Conservation (phyloP, 176 grass and related monocot genomes). For the Aegilops sharonensis region DNA sequence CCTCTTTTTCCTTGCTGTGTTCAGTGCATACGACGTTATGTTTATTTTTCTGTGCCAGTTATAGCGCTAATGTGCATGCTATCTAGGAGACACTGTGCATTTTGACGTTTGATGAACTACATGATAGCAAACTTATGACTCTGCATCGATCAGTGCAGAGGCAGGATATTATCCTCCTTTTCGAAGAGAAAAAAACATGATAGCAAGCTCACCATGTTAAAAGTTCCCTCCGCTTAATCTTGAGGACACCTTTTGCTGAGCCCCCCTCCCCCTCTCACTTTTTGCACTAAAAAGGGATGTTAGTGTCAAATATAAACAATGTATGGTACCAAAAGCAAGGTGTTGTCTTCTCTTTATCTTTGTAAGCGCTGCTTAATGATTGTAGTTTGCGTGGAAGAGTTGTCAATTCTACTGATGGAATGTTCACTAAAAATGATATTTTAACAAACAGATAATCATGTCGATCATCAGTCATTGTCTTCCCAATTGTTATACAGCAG, state of each 20-base stretch:
- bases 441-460: background rate
- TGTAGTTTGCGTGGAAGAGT: constrained; percentile 17
- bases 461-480: constrained; percentile 26
- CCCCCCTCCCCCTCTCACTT: background rate
- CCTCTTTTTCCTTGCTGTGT: background rate
- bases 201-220: background rate
- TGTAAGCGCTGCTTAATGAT: constrained; percentile 5
- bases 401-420: constrained; percentile 3
- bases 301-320: background rate
- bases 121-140: no score
- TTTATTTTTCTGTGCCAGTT: background rate
- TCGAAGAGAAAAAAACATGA: no score
- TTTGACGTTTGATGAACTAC: background rate
- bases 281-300: background rate
- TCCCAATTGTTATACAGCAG: constrained; percentile 1
- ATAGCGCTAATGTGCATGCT: background rate
- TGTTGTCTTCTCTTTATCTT: constrained; percentile 15
- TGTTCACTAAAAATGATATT: background rate
- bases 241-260: background rate
- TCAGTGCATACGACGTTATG: background rate
- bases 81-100: background rate
- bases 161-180: no score
- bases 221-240: background rate
- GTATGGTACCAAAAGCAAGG: background rate
- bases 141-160: no score